Evolutionary conservation across 1,284 basidiomycete genomes (phyloP), one percentile per base, ranked within the genome.

Genomic region (Apiotrichum siamense): DNA sequence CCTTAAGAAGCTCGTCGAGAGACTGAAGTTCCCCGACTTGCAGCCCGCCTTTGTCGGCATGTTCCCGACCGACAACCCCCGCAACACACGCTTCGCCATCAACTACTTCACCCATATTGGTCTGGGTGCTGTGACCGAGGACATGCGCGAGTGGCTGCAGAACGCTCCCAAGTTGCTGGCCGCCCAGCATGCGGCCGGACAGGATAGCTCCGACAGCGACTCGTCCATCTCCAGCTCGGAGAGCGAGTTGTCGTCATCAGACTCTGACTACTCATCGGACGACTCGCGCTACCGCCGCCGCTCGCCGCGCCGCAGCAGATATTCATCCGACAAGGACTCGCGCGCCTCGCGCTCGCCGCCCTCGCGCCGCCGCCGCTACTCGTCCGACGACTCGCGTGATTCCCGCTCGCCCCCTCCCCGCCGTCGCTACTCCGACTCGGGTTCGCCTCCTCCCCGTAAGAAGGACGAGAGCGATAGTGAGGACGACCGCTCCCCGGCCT

Each of bases 41-140:
- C 84, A 80, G 70, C 77, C 80, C 26, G 83, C 82, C 9, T 90
- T 86, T 72, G 78, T 77, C 39, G 83, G 83, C 37, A 88, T 98
- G 82, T 97, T 98, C 83, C 96, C 94, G 0, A 83, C 85, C 75
- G 92, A 97, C 72, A 86, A 94, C 59, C 94, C 94, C 1, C 94
- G 93, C 75, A 88, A 97, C 66, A 97, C 94, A 0, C 81, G 94
- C 39, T 98, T 98, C 76, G 83, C 91, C 6, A 97, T 98, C 83
- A 98, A 98, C 72, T 97, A 94, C 76, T 91, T 91, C 66, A 98
- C 94, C 2, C 90, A 87, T 68, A 86, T 98, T 61, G 91, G 90
- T 0, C 67, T 97, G 52, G 96, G 96, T 54, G 79, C 81, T 10
- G 74, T 97, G 53, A 98, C 94, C 0, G 94, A 98, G 72, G 86